Conservation (phyloP, 129 eudicot species). For the Flaveria bidentis region DNA sequence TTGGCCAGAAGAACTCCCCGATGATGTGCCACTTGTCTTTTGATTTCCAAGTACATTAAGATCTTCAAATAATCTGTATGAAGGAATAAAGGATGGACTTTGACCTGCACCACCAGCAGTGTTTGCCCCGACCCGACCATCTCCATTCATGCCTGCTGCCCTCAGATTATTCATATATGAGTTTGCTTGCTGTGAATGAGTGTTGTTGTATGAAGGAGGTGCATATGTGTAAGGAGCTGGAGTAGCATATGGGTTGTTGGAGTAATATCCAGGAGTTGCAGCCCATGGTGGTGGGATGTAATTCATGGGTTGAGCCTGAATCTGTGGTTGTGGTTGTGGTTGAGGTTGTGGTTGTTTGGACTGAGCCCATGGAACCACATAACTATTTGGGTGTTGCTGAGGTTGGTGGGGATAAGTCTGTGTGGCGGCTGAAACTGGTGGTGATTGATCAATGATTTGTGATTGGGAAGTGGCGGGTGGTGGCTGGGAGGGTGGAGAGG, state of each 20-base stretch:
- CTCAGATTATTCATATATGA: constrained; percentile 27
- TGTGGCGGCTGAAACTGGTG: constrained; percentile 33
- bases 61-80: constrained; percentile 91
- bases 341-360: constrained; percentile 42
- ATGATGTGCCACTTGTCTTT: constrained; percentile 46
- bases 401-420: constrained; percentile 35
- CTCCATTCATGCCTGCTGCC: constrained; percentile 48
- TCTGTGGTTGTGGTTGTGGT: constrained; percentile 31
- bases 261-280: constrained; percentile 66
- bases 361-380: constrained; percentile 91
- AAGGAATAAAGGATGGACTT: constrained; percentile 59
- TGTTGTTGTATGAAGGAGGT: constrained; percentile 36
- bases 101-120: constrained; percentile 47
- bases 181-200: constrained; percentile 42
- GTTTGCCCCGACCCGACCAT: constrained; percentile 29
- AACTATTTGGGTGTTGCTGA: constrained; percentile 41
- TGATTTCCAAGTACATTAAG: constrained; percentile 75
- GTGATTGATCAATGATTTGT: constrained; percentile 29
- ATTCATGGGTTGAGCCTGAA: constrained; percentile 30
- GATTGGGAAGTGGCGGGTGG: constrained; percentile 37
- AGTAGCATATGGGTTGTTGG: constrained; percentile 46
- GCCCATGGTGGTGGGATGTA: constrained; percentile 98
- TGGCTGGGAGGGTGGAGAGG: constrained; percentile 35
- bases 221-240: constrained; percentile 27
- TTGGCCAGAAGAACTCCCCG: constrained; percentile 52